Evolutionary conservation across 2,329 filamentous ascomycete species (phyloP), one percentile per base, ranked within the genome.

Genomic region (Colletotrichum destructivum): DNA sequence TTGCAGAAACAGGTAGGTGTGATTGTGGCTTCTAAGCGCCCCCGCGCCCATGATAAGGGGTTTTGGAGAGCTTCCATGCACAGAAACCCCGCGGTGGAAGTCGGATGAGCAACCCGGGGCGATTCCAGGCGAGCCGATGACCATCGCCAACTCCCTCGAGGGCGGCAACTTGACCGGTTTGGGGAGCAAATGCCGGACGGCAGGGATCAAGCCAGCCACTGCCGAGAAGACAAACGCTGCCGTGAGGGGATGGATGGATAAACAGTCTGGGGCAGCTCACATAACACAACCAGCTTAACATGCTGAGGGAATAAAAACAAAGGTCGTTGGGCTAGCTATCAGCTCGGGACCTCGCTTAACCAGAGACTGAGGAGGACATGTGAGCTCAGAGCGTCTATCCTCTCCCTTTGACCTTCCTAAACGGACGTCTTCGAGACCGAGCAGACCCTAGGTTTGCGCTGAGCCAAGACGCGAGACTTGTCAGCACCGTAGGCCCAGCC

Each of bases 1-100:
- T 62, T 60, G 69, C 69, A 72, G 69, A 72, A 72, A 35, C 1
- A n/a, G 69, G 69, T 69, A 72, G 69, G 69, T 72, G 69, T 69
- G 59, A 72, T 72, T 61, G 59, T 44, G 46, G 59, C 65, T 72
- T 59, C 60, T 59, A 21, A 7, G 5, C 31, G 31, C 31, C 46
- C 55, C 38, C 16, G 46, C 66, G 23, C 16, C 21, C 35, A 35
- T 49, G 69, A 71, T 69, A 55, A 71, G 59, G 13, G 31, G 15
- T 11, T 13, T 9, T 18, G 11, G 35, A 23, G 13, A 21, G 59
- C 31, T 42, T 23, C 16, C 35, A 42, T 8, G n/a, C n/a, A 8
- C 15, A 62, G 46, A 21, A 55, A n/a, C 31, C 52, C 31, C 52
- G 52, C 4, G 52, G 35, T n/a, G 31, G 11, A 13, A 55, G 8